phyloP scores from a whole-genome alignment of 208 protist species.

The Leishmania gerbilli region DNA sequence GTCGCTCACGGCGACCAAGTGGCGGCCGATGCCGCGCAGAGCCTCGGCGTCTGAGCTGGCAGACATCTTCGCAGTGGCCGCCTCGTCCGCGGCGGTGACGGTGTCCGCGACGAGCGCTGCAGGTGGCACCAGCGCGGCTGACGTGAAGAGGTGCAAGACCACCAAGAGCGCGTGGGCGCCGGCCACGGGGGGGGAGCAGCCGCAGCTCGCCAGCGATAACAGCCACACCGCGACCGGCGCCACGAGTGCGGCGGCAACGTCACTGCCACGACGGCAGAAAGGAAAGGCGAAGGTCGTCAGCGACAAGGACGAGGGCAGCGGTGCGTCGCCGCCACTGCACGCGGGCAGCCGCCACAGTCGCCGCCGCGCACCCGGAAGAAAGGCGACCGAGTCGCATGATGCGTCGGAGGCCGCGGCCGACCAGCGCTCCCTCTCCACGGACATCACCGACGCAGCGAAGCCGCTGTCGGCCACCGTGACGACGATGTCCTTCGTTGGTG shows the following conservation, averaged over 20 bases:
- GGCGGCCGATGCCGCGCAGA: neutral
- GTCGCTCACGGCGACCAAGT: neutral
- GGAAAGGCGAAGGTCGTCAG: neutral
- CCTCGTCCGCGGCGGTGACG: neutral
- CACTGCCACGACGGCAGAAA: neutral
- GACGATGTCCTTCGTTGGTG: neutral
- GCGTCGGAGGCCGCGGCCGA: neutral
- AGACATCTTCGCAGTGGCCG: neutral
- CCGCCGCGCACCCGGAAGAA: neutral
- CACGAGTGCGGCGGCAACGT: neutral
- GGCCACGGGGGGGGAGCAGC: neutral
- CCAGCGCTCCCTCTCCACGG: neutral
- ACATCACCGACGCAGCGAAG: neutral
- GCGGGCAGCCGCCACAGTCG: too few relatives aligned
- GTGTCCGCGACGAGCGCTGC: neutral
- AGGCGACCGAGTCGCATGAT: neutral
- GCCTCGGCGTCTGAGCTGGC: neutral
- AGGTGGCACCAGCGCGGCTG: neutral
- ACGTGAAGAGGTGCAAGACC: neutral
- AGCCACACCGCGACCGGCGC: neutral
- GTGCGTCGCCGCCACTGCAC: neutral
- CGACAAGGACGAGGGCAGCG: neutral
- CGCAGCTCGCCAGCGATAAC: neutral
- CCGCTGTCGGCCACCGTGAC: neutral
- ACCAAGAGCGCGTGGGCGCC: neutral